phyloP scores from a whole-genome alignment of 1,284 basidiomycete genomes.

The Puccinia horiana region DNA sequence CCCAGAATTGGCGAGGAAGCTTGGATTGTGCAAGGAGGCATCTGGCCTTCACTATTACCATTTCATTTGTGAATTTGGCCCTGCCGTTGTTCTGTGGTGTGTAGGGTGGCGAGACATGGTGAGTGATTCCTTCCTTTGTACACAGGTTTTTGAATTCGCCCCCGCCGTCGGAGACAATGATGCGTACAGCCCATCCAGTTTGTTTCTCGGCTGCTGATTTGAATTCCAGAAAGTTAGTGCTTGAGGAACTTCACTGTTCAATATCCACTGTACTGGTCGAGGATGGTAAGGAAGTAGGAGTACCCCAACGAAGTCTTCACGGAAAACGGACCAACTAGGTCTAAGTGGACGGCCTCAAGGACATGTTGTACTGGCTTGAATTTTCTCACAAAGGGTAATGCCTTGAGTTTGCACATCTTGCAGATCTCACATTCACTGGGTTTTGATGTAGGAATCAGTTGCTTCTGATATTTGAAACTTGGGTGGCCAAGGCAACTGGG shows the following conservation, averaged over 20 bases:
- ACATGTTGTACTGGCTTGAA: neutral
- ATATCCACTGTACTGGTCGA: neutral
- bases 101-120: slow-evolving; percentile 2
- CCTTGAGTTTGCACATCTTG: neutral
- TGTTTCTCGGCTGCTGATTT: neutral
- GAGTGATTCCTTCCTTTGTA: neutral
- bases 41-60: neutral
- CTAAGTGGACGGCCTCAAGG: slow-evolving; percentile 5
- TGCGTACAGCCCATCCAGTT: too few species aligned
- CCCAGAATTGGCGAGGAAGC: slow-evolving; percentile 1
- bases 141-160: neutral
- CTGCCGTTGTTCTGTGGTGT: slow-evolving; percentile 16
- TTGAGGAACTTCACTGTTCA: neutral
- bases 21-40: neutral
- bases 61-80: too few species aligned
- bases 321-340: neutral
- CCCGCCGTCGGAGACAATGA: slow-evolving; percentile 11
- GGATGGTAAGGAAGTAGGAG: neutral
- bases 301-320: neutral
- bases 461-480: neutral
- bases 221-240: neutral
- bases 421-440: neutral
- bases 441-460: too few species aligned
- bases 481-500: neutral
- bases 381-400: neutral